Evolutionary conservation across 2,329 filamentous ascomycete genomes (phyloP).

Genomic region (Exophiala lecanii-corni): DNA sequence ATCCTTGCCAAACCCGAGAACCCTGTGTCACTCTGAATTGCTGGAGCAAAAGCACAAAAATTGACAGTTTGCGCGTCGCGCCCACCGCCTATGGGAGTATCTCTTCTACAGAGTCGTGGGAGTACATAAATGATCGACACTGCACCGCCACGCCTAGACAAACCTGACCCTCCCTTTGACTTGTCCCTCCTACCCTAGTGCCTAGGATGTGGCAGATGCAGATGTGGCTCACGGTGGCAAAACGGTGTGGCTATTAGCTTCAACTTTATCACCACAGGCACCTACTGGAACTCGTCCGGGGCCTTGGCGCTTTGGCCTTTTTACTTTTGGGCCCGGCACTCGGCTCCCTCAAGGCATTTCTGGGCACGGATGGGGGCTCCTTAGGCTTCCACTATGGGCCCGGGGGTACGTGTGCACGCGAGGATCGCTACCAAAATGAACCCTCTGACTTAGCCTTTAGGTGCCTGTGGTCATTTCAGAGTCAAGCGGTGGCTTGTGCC

Average conservation of each 20-base stretch:
- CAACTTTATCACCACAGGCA: too few species aligned
- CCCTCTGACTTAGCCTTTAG: not conserved
- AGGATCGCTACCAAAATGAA: not conserved
- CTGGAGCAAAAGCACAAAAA: not conserved
- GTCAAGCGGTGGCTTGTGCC: slow-evolving; percentile 1
- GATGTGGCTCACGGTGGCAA: slow-evolving; percentile 1
- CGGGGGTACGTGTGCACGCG: slow-evolving; percentile 1
- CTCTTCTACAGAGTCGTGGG: too few species aligned
- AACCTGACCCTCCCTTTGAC: not conserved
- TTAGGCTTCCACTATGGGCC: too few species aligned
- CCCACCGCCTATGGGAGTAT: not conserved
- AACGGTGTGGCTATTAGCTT: slow-evolving; percentile 2
- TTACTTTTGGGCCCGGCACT: too few species aligned
- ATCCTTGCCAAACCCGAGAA: not conserved
- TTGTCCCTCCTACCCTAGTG: not conserved
- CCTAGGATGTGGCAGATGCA: not conserved
- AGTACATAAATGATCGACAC: not conserved
- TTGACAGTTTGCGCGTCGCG: not conserved
- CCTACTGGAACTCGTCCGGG: too few species aligned
- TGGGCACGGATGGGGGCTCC: too few species aligned
- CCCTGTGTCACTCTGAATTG: not conserved
- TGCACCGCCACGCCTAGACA: slow-evolving; percentile 3
- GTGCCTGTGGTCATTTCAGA: too few species aligned
- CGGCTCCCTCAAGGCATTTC: not conserved
- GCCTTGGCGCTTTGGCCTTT: too few species aligned